Base-by-base conservation (phyloP, 208 protist genomes). In the Crithidia bombi region DNA sequence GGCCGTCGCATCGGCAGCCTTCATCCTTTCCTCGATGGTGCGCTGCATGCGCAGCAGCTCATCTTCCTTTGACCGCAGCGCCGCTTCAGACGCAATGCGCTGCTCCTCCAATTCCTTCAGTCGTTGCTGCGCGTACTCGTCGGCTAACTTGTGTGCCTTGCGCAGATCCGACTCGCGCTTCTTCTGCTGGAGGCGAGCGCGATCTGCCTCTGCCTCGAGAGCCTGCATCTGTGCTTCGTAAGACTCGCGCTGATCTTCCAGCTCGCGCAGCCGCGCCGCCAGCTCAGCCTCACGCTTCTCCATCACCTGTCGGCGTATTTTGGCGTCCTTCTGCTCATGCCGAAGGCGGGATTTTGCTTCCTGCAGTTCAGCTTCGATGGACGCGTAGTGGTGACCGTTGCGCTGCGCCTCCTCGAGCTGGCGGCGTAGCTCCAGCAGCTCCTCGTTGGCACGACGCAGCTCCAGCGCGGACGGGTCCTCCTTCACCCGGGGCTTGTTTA, bases 391-490 rank as follows among this genome's bases (percentile, higher is more conserved):
- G 41, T 47, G 35, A 39, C 80, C 78, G 38, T 78, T 71, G 35
- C 68, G 65, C 50, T 77, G 76, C 33, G 79, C 80, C 33, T 90
- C 83, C 5, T 65, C 69, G 46, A 91, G 82, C 75, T 89, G 73
- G 14, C 61, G 62, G 10, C 84, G 84, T 26, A 91, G 65, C 28
- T 14, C 55, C 19, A 84, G 15, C 49, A 95, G 72, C 78, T 93
- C 86, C 43, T 87, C 86, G 49, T 88, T 90, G 23, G 82, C 86
- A 28, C 72, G 77, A 9, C 87, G 88, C 63, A 93, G 86, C 74
- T 86, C 86, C 19, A 77, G 28, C 21, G 86, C 87, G 30, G 92
- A 85, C 14, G 94, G 85, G 69, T 97, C 86, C 66, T 93, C 82
- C 51, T 87, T 82, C 19, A 94, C 72, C 9, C 74, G 65, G 4